phyloP scores from a whole-genome alignment of 176 grass and related monocot species.

The Oryza nivara region DNA sequence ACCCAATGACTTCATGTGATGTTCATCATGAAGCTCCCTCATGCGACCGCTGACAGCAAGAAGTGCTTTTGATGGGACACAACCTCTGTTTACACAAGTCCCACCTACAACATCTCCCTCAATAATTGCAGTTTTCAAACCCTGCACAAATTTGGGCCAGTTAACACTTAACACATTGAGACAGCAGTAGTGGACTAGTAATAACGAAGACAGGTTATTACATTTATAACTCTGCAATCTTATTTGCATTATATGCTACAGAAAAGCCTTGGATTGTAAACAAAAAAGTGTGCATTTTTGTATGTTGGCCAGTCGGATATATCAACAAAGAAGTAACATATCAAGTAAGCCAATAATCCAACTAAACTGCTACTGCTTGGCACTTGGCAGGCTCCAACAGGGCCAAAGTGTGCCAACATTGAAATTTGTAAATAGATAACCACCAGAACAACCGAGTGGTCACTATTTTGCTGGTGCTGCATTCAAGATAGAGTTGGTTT shows the following conservation, averaged over 20 bases:
- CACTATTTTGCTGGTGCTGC: not conserved
- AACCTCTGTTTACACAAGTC: constrained; percentile 92
- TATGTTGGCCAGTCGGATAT: not conserved
- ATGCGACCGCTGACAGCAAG: constrained; percentile 98
- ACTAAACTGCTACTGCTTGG: not conserved
- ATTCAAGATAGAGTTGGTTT: not conserved
- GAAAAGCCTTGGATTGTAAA: not conserved
- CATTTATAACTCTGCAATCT: not conserved
- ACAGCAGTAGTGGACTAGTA: not conserved
- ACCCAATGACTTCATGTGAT: constrained; percentile 91
- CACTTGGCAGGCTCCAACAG: no score
- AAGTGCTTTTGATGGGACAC: constrained; percentile 95
- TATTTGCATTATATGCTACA: not conserved
- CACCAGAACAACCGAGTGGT: not conserved
- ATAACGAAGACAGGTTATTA: not conserved
- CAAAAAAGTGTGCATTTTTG: not conserved
- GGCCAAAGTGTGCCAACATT: not conserved
- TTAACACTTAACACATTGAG: not conserved
- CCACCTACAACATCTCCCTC: constrained; percentile 94
- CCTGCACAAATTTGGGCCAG: constrained; percentile 46
- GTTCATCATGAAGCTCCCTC: constrained; percentile 85
- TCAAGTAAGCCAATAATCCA: constrained; percentile 5
- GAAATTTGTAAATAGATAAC: not conserved
- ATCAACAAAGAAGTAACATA: not conserved
- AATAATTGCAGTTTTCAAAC: constrained; percentile 92